phyloP scores from a whole-genome alignment of 1,284 basidiomycete species.

The Ceratobasidium sp. region DNA sequence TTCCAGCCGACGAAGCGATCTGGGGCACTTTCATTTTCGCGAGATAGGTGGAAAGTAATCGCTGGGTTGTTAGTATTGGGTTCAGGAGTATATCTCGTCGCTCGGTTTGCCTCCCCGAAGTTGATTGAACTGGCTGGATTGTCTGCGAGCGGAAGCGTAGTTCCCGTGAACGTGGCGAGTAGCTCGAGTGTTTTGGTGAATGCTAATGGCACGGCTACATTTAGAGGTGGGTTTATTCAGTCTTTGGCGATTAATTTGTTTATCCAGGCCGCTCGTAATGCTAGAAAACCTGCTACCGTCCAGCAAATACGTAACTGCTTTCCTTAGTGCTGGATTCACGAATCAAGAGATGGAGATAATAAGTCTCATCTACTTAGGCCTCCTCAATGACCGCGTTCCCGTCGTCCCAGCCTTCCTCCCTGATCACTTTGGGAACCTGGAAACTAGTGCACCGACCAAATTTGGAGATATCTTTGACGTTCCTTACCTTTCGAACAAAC shows the following conservation, averaged over 20 bases:
- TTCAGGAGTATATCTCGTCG: no score
- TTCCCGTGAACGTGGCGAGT: no score
- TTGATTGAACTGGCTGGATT: no score
- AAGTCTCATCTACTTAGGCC: slow-evolving; percentile 62
- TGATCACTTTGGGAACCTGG: slow-evolving; percentile 61
- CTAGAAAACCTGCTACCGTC: slow-evolving; percentile 36
- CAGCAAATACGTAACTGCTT: slow-evolving; percentile 34
- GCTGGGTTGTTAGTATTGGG: no score
- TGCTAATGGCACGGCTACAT: not conserved
- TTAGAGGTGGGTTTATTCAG: no score
- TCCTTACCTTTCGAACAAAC: slow-evolving; percentile 11
- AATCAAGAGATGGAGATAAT: not conserved
- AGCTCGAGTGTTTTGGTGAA: not conserved
- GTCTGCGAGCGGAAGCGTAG: no score
- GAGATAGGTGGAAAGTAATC: no score
- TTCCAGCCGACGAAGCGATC: no score
- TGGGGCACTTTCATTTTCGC: no score
- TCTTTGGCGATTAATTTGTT: no score
- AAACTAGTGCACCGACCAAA: not conserved
- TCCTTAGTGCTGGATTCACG: slow-evolving; percentile 33
- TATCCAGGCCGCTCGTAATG: no score
- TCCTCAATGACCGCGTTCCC: slow-evolving; percentile 65
- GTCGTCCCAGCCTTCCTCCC: slow-evolving; percentile 69
- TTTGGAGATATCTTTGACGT: slow-evolving; percentile 34
- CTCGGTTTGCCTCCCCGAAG: no score